Conservation (phyloP, 2,329 filamentous ascomycete species). For the Fusarium musae region DNA sequence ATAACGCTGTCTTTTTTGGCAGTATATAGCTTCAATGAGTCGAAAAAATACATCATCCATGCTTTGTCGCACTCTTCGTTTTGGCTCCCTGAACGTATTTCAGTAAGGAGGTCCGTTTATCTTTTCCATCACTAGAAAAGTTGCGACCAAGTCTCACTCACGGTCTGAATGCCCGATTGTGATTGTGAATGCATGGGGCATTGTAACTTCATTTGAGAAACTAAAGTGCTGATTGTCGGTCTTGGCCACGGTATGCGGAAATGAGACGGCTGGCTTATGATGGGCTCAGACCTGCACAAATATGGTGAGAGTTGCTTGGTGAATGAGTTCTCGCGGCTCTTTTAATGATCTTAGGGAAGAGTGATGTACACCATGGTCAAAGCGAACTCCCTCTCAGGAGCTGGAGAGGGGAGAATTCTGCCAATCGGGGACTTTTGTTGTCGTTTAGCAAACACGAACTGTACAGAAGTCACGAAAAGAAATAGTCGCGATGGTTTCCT, state of each 20-base stretch:
- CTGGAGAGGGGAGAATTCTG: accelerated
- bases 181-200: no score
- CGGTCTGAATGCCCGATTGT: background rate
- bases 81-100: accelerated
- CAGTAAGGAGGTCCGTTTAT: background rate
- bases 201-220: no score
- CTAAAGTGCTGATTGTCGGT: no score
- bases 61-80: background rate
- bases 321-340: background rate
- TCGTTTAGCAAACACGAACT: background rate
- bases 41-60: background rate
- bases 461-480: no score
- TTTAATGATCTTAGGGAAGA: background rate
- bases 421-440: background rate
- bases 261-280: background rate
- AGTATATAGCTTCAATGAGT: background rate
- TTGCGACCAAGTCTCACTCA: background rate
- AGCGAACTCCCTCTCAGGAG: background rate
- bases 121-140: background rate
- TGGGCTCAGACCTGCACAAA: background rate
- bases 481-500: background rate
- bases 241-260: background rate
- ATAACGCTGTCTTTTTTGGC: no score
- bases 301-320: background rate
- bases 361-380: background rate